Conservation (phyloP, 805 yeast genomes). For the Zygosaccharomyces pseudorouxii region DNA sequence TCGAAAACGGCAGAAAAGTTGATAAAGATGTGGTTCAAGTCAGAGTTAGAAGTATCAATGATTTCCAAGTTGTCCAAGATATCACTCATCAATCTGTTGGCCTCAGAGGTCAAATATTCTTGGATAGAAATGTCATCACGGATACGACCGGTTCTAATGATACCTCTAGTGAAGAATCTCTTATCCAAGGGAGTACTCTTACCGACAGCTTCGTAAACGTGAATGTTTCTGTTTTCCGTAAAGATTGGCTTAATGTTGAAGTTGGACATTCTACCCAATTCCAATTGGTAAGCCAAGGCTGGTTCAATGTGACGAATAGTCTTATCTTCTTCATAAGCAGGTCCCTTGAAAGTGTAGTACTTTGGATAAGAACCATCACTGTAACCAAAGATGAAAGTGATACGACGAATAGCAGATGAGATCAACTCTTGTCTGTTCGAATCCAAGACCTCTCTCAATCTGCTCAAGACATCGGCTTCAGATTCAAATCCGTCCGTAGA, state of each 20-base stretch:
- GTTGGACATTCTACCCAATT: constrained; percentile 88
- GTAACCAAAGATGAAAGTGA: constrained; percentile 84
- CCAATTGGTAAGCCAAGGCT: constrained; percentile 95
- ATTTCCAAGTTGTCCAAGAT: constrained; percentile 93
- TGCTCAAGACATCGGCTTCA: constrained; percentile 62
- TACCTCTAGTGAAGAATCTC: constrained; percentile 95
- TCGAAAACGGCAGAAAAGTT: constrained; percentile 95
- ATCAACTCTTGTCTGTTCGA: constrained; percentile 67
- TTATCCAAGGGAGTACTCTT: constrained; percentile 90
- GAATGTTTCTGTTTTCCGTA: constrained; percentile 95
- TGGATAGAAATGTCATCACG: constrained; percentile 89
- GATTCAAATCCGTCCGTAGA: constrained; percentile 67
- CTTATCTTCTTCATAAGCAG: constrained; percentile 78
- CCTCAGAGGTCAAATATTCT: constrained; percentile 93
- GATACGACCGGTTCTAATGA: constrained; percentile 91
- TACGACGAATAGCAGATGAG: constrained; percentile 78
- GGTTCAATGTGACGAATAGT: constrained; percentile 98
- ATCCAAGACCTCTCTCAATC: constrained; percentile 59
- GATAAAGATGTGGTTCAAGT: constrained; percentile 93
- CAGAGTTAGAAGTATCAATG: constrained; percentile 90
- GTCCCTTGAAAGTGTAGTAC: constrained; percentile 93
- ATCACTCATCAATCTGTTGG: constrained; percentile 92
- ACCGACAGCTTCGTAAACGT: constrained; percentile 94
- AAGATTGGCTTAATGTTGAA: constrained; percentile 91
- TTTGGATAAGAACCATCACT: constrained; percentile 85